Evolutionary conservation across 176 grass and related monocot genomes (phyloP), one percentile per base, ranked within the genome.

Genomic region (Hyparrhenia diplandra): DNA sequence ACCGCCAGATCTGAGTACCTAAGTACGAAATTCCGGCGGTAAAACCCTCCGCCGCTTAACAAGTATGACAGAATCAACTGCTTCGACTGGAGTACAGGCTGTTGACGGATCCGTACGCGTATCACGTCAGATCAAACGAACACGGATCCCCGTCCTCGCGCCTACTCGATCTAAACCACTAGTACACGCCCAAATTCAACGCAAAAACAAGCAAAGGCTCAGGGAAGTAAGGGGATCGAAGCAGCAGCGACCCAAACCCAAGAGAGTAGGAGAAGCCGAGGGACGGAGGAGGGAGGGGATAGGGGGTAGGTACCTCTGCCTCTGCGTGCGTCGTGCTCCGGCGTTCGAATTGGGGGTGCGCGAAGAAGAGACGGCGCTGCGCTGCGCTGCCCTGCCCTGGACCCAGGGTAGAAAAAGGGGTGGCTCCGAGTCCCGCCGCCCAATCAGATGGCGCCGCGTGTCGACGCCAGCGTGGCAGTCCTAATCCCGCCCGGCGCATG

Each of bases 391-490:
- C n/a, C n/a, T n/a, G n/a, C n/a, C n/a, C n/a, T n/a, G n/a, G n/a
- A n/a, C 24, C 27, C 9, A 16, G 71, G 71, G 32, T 81, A 85
- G 17, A 82, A 82, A 89, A 77, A 39, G 65, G 65, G 16, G 5
- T 0, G 29, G 5, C 57, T 42, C 35, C 35, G 34, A 31, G 63
- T 0, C 18, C 20, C 31, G 0, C 25, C 0, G 20, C 3, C 77
- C 83, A 73, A 82, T 89, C 16, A 14, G 0, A 0, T 0, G 0
- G 3, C 35, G 78, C 52, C 87, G 66, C 82, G 87, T 85, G 82
- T 57, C 65, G 23, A 10, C 16, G 16, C 29, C 27, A 61, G 10
- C 64, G 57, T 79, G 83, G 75, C 83, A 20, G 47, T 9, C 47
- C 69, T 47, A 10, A 11, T 4, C 25, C 69, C 16, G 42, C 40